These are phyloP conservation scores for Porphyrellus sp. DNA, from an alignment of 1,284 basidiomycete genomes.

Conservation along the genomic window DNA sequence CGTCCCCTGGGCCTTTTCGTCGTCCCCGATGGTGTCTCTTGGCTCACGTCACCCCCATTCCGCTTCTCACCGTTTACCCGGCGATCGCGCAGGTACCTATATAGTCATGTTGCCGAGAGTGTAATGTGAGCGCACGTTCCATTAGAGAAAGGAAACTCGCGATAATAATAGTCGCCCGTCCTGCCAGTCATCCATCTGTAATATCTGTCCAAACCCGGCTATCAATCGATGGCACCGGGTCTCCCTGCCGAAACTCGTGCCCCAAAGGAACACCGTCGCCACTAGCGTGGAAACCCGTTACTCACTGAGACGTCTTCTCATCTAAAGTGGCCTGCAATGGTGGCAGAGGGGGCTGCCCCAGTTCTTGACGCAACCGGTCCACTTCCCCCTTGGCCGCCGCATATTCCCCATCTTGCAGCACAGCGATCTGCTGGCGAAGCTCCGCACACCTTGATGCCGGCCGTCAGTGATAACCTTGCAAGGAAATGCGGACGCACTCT, in stretches of 20 bases:
- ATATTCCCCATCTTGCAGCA: slow-evolving; percentile 72
- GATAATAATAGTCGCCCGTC: slow-evolving; percentile 3
- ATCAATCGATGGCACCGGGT: slow-evolving; percentile 3
- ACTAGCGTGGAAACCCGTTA: slow-evolving; percentile 24
- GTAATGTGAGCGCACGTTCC: slow-evolving; percentile 23
- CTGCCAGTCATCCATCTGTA: neutral
- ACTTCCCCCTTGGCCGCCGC: slow-evolving; percentile 68
- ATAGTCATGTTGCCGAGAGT: slow-evolving; percentile 8
- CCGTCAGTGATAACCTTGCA: slow-evolving; percentile 14
- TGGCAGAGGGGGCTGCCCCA: slow-evolving; percentile 69
- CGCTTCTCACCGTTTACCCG: slow-evolving; percentile 38
- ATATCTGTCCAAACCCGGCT: slow-evolving; percentile 3
- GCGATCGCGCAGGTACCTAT: slow-evolving; percentile 37
- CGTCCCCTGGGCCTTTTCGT: slow-evolving; percentile 49
- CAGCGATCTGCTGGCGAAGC: slow-evolving; percentile 60
- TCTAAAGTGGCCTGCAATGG: slow-evolving; percentile 67
- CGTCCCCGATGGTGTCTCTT: slow-evolving; percentile 23
- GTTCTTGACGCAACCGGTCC: slow-evolving; percentile 65
- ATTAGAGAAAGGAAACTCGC: slow-evolving; percentile 3
- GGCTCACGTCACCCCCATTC: slow-evolving; percentile 27
- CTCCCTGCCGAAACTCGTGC: neutral
- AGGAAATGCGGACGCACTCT: slow-evolving; percentile 47
- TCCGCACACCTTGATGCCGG: slow-evolving; percentile 52
- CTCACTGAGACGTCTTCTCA: slow-evolving; percentile 69
- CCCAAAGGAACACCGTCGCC: slow-evolving; percentile 4